phyloP scores from a whole-genome alignment of 495 filamentous ascomycete species.

The Aspergillus haitiensis region DNA sequence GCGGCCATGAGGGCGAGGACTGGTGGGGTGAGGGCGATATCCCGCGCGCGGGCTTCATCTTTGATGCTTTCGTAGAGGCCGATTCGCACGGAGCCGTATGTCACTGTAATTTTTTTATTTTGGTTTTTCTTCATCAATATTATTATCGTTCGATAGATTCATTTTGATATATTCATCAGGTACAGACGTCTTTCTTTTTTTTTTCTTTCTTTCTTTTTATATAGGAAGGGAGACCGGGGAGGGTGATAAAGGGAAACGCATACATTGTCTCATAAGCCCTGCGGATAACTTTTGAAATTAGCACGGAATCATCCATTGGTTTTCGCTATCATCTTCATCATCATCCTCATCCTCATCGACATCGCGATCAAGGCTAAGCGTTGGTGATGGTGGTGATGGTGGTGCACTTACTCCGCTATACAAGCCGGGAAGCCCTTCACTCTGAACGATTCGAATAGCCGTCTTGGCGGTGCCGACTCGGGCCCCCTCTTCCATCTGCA shows the following conservation, averaged over 20 bases:
- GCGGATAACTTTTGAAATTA: slow-evolving; percentile 24
- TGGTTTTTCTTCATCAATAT: background rate
- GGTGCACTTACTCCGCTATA: slow-evolving; percentile 37
- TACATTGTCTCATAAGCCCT: slow-evolving; percentile 31
- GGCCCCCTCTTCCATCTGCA: slow-evolving; percentile 31
- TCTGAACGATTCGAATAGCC: slow-evolving; percentile 34
- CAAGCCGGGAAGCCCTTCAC: slow-evolving; percentile 31
- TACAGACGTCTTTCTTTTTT: no score
- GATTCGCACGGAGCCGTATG: slow-evolving; percentile 45
- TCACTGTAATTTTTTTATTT: slow-evolving; percentile 24
- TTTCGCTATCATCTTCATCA: no score
- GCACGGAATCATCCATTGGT: no score
- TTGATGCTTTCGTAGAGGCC: slow-evolving; percentile 70
- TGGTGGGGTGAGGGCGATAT: slow-evolving; percentile 52
- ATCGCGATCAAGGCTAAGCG: background rate
- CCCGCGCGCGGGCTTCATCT: slow-evolving; percentile 51
- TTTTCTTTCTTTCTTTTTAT: no score
- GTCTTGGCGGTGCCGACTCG: slow-evolving; percentile 35
- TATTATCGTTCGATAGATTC: no score
- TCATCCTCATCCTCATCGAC: no score
- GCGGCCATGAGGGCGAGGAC: slow-evolving; percentile 70
- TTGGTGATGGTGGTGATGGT: no score
- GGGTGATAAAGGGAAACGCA: background rate
- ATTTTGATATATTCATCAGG: no score
- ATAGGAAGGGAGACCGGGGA: background rate